phyloP scores from a whole-genome alignment of 2,329 filamentous ascomycete species.

The Beauveria sp. region DNA sequence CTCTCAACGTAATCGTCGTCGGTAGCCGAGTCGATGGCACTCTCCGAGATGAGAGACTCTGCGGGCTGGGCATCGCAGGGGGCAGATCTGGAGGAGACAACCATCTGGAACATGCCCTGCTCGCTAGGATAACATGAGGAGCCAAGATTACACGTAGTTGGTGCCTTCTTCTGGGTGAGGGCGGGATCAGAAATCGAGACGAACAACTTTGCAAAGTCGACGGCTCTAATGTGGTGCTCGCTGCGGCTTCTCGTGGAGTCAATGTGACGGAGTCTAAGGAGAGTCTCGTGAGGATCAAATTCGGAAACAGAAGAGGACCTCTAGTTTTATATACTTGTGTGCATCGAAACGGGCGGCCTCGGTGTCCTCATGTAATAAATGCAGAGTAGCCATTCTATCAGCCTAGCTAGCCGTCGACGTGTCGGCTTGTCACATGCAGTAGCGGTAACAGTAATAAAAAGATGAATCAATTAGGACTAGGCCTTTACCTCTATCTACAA shows the following conservation, averaged over 20 bases:
- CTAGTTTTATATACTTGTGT: background rate
- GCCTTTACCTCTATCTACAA: background rate
- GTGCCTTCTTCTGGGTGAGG: conserved; percentile 57
- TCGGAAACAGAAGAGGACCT: background rate
- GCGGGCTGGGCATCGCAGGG: conserved; percentile 49
- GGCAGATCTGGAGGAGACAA: conserved; percentile 63
- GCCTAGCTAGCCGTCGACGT: background rate
- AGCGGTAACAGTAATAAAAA: background rate
- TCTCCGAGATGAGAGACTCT: conserved; percentile 33
- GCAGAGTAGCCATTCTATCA: background rate
- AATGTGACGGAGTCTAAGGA: background rate
- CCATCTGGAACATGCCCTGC: conserved; percentile 43
- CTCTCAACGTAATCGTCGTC: conserved; percentile 69
- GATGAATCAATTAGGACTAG: too few species aligned
- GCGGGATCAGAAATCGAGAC: conserved; percentile 71
- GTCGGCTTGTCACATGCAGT: background rate
- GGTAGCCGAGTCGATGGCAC: conserved; percentile 48
- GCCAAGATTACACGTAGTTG: conserved; percentile 61
- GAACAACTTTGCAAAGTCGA: conserved; percentile 90
- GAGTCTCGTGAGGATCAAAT: background rate
- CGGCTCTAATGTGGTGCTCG: conserved; percentile 86
- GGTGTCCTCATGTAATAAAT: background rate
- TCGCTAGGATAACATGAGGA: conserved; percentile 62
- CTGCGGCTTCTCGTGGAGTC: conserved; percentile 64
- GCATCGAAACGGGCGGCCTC: background rate